Base-by-base conservation (phyloP, 2,329 filamentous ascomycete species). In the Curvularia lunata region DNA sequence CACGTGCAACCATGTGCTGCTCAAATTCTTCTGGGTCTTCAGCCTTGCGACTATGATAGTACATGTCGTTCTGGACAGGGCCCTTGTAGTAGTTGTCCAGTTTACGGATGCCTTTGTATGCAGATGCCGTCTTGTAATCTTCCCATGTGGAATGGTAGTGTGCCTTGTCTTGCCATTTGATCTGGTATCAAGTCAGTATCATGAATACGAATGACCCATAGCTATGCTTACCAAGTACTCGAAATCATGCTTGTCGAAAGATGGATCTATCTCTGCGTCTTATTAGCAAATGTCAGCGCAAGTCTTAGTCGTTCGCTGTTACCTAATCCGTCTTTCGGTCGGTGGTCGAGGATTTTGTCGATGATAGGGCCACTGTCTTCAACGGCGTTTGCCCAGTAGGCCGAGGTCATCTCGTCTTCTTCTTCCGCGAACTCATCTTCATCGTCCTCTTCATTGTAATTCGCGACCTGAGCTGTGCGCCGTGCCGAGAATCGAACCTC, bases 81-180 rank as follows among this genome's bases (percentile, higher is more conserved):
- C 93, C 96, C 68, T 89, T 88, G 77, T 91, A 93, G 80, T 98
- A 99, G 75, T 99, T 99, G 72, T 98, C 95, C 7, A 99, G 84
- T 57, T 93, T 92, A 48, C 93, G 91, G 65, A 89, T 89, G 59
- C 95, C 94, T 61, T 91, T 91, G 73, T 89, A 90, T n/a, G 88
- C 85, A 23, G 86, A 84, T 27, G 97, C 85, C 19, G 83, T 85
- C 54, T 91, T 88, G 58, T 89, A 88, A 0, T 88, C 88, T 77
- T 98, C 93, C 94, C 95, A 99, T 0, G 92, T 96, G 55, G 96
- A 91, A 80, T 99, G 95, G 67, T 96, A 88, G 75, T 99, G 92
- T 10, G 95, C 96, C 77, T 92, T 91, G 65, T 89, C 91, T 77
- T 97, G 91, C 95, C 96, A 99, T 80, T 99, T 99, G 78, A 99